Percentiles rank a stretch among this genome's conserved stretches.
phyloP scores from a whole-genome alignment of 139 green algal species.

The Picochlorum sp. region DNA sequence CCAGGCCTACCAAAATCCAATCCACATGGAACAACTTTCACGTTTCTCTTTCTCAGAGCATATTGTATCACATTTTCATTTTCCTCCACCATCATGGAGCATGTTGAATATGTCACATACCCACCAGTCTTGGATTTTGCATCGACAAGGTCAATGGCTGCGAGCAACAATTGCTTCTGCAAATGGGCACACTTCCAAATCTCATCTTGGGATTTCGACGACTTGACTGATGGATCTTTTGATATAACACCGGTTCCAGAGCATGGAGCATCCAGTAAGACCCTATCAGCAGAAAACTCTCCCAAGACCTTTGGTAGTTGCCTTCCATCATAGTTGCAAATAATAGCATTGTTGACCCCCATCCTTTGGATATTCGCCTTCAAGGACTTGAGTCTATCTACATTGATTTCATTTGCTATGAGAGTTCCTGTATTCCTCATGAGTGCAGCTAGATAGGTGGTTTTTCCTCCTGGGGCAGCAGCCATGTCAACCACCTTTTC shows the following conservation, averaged over 20 bases:
- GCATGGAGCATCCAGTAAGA: constrained; percentile 96
- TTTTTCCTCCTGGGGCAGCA: constrained; percentile 97
- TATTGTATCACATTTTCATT: constrained; percentile 98
- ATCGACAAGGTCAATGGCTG: constrained; percentile 94
- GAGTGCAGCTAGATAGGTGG: constrained; percentile 89
- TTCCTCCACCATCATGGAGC: constrained; percentile 96
- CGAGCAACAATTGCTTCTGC: constrained; percentile 96
- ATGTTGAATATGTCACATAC: constrained; percentile 96
- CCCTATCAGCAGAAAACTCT: constrained; percentile 70
- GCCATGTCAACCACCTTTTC: constrained; percentile 94
- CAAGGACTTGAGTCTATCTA: constrained; percentile 81
- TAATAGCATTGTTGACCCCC: constrained; percentile 87
- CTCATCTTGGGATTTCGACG: constrained; percentile 73
- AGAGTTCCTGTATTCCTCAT: constrained; percentile 93
- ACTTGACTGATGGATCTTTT: constrained; percentile 92
- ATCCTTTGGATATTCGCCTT: constrained; percentile 90
- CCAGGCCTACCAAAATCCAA: constrained; percentile 90
- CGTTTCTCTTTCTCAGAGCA: constrained; percentile 86
- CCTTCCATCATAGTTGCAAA: constrained; percentile 92
- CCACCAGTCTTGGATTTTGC: constrained; percentile 69
- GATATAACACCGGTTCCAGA: constrained; percentile 92
- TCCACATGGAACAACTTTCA: constrained; percentile 88
- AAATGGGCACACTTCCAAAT: constrained; percentile 87
- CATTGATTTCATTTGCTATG: constrained; percentile 96
- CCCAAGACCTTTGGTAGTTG: constrained; percentile 78